Base-by-base conservation (phyloP, 1,284 basidiomycete genomes). In the Pseudozyma tsukubaensis region DNA sequence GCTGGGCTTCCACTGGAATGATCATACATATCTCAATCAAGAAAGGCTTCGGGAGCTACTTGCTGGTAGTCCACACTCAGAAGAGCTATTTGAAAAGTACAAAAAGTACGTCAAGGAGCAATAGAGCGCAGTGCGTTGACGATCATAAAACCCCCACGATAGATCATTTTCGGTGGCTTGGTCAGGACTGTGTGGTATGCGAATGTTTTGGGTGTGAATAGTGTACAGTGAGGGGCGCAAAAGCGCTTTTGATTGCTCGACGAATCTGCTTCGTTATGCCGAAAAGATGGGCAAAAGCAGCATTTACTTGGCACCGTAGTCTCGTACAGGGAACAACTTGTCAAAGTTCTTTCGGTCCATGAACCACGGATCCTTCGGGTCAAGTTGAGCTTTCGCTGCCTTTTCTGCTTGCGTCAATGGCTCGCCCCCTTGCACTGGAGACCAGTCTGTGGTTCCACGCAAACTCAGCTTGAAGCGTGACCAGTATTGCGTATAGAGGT, bases 301-400 rank as follows among this genome's bases (percentile, higher is more conserved):
- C 52, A 55, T 45, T 9, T 35, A 32, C 24, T 54, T 52, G 7
- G 64, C 44, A 16, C 49, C 47, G 13, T 44, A 59, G 32, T 18
- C 16, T 9, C 59, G 40, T 19, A 64, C 58, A 1, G 75, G 75
- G 50, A 77, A 77, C 35, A 77, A 52, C 32, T 54, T 53, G 55
- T 77, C 71, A 56, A 77, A 77, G 64, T 73, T 77, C 29, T 40
- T 49, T 16, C 75, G 63, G 37, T 77, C 67, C 48, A 77, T 24
- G 61, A 77, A 77, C 75, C 75, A 77, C 5, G 75, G 75, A 24
- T 77, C 71, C 24, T 77, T 73, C 42, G 58, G 42, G 29, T 71
- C 36, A 18, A 66, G 47, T 36, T 58, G 59, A 32, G 34, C 37
- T 40, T 65, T 58, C 24, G 67, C 71, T 21, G 50, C 29, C 10